A percentile compares a stretch with the other conserved stretches of the same genome.
phyloP scores from a whole-genome alignment of 352 stramenopile genomes.

The Pythium pyrilobum region DNA sequence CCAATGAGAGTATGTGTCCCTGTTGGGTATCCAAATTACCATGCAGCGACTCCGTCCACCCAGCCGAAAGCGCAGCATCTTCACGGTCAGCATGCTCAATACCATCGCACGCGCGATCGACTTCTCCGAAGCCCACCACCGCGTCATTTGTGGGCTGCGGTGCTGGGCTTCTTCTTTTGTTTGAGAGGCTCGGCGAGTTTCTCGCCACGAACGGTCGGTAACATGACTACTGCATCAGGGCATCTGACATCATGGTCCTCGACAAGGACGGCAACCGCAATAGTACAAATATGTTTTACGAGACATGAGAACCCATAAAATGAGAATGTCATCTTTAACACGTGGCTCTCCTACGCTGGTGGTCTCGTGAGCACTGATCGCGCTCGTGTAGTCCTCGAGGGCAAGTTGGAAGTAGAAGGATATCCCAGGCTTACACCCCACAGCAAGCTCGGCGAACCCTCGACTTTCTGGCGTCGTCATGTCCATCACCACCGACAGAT shows the following conservation, averaged over 20 bases:
- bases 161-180: too few relatives aligned
- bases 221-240: too few relatives aligned
- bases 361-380: too few relatives aligned
- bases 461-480: constrained; percentile 1
- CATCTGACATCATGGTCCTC: too few relatives aligned
- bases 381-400: neutral
- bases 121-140: neutral
- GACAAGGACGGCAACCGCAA: too few relatives aligned
- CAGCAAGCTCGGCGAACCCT: neutral
- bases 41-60: neutral
- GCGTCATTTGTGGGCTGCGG: neutral
- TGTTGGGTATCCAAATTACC: too few relatives aligned
- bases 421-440: neutral
- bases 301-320: too few relatives aligned
- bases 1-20: too few relatives aligned
- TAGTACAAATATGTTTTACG: too few relatives aligned
- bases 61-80: neutral
- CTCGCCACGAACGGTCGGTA: too few relatives aligned
- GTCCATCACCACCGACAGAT: neutral
- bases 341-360: too few relatives aligned
- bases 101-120: neutral
- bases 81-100: neutral
- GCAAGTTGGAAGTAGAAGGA: neutral
- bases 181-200: neutral
- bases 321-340: too few relatives aligned